Evolutionary conservation across 176 grass and related monocot species (phyloP).

Genomic region (Urochloa ruziziensis): DNA sequence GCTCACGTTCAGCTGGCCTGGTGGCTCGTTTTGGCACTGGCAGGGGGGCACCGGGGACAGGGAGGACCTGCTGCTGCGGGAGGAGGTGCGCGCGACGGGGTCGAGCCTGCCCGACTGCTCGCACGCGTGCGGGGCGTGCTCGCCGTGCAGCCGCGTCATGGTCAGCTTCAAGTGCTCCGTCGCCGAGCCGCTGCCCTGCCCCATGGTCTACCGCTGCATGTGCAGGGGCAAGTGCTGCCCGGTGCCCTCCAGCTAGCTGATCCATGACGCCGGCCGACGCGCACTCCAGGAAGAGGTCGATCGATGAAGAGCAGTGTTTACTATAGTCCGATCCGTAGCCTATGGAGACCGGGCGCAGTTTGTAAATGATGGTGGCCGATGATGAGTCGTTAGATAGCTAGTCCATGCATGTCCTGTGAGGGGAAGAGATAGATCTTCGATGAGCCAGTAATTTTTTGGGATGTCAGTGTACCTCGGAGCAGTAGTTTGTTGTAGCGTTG

Average conservation of each 20-base stretch:
- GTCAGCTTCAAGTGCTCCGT: constrained; percentile 89
- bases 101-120: constrained; percentile 86
- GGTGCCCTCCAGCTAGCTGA: constrained; percentile 47
- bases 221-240: constrained; percentile 81
- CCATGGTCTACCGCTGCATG: constrained; percentile 95
- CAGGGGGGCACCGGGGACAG: neutral
- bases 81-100: constrained; percentile 52
- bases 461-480: too few relatives aligned
- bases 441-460: too few relatives aligned
- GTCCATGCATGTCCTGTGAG: neutral
- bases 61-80: constrained; percentile 10
- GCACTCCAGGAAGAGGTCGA: too few relatives aligned
- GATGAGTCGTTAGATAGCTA: neutral
- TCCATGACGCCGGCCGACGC: too few relatives aligned
- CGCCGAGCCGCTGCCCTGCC: constrained; percentile 67
- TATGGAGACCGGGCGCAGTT: too few relatives aligned
- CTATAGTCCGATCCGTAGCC: too few relatives aligned
- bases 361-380: neutral
- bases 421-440: too few relatives aligned
- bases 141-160: constrained; percentile 85
- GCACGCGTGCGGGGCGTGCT: constrained; percentile 84
- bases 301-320: too few relatives aligned
- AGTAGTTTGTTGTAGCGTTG: too few relatives aligned
- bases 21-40: too few relatives aligned
- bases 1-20: neutral